Percentiles rank a stretch among this genome's conserved stretches.
Conservation (phyloP, 345 rosid species). For the Eucalyptus regnans region DNA sequence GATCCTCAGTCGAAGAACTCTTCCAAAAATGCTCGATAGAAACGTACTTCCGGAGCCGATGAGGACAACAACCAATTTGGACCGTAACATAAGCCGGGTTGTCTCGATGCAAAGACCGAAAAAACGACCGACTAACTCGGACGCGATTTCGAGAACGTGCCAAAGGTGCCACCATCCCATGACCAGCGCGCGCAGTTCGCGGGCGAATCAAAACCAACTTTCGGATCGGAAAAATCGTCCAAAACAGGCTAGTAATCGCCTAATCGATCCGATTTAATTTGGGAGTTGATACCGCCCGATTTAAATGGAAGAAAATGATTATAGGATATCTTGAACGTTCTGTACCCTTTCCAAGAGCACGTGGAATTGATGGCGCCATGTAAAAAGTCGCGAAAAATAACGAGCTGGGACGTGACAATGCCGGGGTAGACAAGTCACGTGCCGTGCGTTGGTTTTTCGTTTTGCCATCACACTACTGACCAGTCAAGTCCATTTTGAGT, state of each 20-base stretch:
- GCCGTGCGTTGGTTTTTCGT: background rate
- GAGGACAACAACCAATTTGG: background rate
- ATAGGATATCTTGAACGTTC: background rate
- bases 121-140: background rate
- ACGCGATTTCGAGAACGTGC: background rate
- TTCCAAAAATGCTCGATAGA: background rate
- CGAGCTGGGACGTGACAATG: background rate
- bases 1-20: no score
- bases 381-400: background rate
- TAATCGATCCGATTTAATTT: background rate
- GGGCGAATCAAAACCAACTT: background rate
- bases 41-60: background rate
- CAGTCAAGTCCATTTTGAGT: background rate
- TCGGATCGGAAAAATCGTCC: background rate
- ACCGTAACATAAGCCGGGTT: background rate
- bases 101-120: background rate
- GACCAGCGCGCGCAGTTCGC: background rate
- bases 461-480: background rate
- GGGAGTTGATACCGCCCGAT: background rate
- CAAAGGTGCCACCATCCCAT: background rate
- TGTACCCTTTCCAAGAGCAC: background rate
- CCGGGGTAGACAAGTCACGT: background rate
- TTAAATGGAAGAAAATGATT: background rate
- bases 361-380: background rate
- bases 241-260: background rate